Percentiles rank a stretch among this genome's conserved stretches.
phyloP scores from a whole-genome alignment of 805 yeast species.

The Kodamaea laetipori region DNA sequence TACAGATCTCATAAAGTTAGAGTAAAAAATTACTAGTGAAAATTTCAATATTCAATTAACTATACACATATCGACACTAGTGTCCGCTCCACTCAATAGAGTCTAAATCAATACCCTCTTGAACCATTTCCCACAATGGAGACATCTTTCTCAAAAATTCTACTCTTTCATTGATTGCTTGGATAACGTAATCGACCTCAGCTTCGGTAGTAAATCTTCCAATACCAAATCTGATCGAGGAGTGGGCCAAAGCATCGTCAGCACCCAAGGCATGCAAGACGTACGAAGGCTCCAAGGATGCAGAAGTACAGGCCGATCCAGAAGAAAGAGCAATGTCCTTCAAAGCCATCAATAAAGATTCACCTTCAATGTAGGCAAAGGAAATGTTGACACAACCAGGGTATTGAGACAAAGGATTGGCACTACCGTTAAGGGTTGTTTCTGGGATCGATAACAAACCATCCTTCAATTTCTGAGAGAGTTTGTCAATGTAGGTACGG shows the following conservation, averaged over 20 bases:
- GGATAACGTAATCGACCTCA: conserved; percentile 90
- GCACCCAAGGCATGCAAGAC: conserved; percentile 96
- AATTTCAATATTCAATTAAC: too few species aligned
- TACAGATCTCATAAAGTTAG: too few species aligned
- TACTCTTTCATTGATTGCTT: conserved; percentile 87
- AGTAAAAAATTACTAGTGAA: too few species aligned
- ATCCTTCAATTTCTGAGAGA: conserved; percentile 71
- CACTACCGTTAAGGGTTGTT: conserved; percentile 87
- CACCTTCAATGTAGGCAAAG: conserved; percentile 97
- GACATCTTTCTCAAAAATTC: conserved; percentile 87
- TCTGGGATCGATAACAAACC: conserved; percentile 82
- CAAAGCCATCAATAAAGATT: conserved; percentile 94
- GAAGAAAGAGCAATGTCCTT: conserved; percentile 95
- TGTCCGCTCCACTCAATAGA: conserved; percentile 99
- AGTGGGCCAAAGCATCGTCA: conserved; percentile 97
- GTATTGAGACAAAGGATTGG: conserved; percentile 49
- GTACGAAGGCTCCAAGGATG: conserved; percentile 95
- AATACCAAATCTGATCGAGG: conserved; percentile 95
- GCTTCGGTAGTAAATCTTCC: conserved; percentile 97
- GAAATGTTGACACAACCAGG: conserved; percentile 96
- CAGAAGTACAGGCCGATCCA: conserved; percentile 98
- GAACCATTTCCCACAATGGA: conserved; percentile 99
- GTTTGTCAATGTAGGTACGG: conserved; percentile 61
- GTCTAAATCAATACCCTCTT: conserved; percentile 93
- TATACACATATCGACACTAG: conserved; percentile 28